Conservation (phyloP, 257 asterid species). For the Rauvolfia tetraphylla region DNA sequence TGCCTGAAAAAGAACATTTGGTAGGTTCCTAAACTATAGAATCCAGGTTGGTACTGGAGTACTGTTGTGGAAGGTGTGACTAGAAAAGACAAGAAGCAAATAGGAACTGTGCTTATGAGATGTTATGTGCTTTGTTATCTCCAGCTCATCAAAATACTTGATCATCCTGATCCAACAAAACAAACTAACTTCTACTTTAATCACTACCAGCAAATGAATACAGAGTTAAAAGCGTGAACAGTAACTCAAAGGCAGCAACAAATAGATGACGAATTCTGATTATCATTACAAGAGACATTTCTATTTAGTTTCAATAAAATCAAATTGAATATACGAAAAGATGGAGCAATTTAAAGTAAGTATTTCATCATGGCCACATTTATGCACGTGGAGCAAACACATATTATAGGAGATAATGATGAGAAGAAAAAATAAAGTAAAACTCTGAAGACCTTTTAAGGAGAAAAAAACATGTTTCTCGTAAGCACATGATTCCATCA, state of each 20-base stretch:
- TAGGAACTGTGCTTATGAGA: too few species aligned
- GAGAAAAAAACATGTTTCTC: neutral
- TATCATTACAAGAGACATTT: too few species aligned
- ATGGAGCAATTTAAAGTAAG: neutral
- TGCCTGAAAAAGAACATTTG: neutral
- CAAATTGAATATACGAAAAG: neutral
- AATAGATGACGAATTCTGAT: too few species aligned
- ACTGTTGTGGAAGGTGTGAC: too few species aligned
- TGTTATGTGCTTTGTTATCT: too few species aligned
- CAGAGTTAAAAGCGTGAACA: too few species aligned
- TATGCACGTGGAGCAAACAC: neutral
- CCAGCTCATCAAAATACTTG: neutral
- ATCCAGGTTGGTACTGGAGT: neutral
- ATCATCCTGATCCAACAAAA: neutral
- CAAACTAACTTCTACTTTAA: neutral
- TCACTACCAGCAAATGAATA: neutral
- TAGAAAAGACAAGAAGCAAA: too few species aligned
- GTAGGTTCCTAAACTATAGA: neutral
- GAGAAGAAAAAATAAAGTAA: neutral
- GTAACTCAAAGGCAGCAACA: too few species aligned
- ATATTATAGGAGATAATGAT: neutral
- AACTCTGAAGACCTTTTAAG: neutral
- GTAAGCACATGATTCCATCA: neutral
- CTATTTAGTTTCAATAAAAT: neutral
- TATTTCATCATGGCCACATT: neutral